Evolutionary conservation across 176 grass and related monocot species (phyloP).

Genomic region (Avena eriantha): DNA sequence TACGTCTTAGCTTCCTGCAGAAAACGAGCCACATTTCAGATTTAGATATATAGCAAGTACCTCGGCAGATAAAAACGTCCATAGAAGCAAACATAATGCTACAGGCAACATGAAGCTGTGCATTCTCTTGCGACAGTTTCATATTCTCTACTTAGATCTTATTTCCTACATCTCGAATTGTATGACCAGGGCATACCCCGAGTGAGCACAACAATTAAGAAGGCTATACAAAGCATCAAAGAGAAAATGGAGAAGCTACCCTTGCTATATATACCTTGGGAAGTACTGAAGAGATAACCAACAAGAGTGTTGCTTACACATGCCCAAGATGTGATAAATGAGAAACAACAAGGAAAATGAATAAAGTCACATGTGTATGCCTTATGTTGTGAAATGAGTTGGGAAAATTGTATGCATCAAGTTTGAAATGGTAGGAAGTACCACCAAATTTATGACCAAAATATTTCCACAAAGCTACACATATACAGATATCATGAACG

Average conservation of each 20-base stretch:
- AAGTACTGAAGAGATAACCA: not conserved
- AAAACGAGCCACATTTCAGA: conserved; percentile 10
- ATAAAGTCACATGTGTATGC: not conserved
- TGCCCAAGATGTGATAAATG: not conserved
- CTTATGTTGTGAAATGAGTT: not conserved
- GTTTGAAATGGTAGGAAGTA: conserved; percentile 12
- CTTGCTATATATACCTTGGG: not conserved
- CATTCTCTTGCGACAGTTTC: not conserved
- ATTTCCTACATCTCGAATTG: not conserved
- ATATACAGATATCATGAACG: not conserved
- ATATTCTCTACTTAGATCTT: not conserved
- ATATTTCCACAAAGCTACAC: not conserved
- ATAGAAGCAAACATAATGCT: conserved; percentile 8
- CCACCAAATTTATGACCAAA: conserved; percentile 1
- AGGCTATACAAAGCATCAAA: not conserved
- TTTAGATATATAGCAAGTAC: conserved; percentile 8
- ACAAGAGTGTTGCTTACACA: not conserved
- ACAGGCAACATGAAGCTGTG: conserved; percentile 13
- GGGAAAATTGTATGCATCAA: not conserved
- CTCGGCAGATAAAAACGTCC: not conserved
- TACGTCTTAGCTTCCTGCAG: conserved; percentile 80
- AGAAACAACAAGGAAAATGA: not conserved
- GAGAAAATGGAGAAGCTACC: not conserved
- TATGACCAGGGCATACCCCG: not conserved
- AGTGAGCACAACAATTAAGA: not conserved